Base-by-base conservation (phyloP, 768 basidiomycete species). In the Psilocybe cubensis region DNA sequence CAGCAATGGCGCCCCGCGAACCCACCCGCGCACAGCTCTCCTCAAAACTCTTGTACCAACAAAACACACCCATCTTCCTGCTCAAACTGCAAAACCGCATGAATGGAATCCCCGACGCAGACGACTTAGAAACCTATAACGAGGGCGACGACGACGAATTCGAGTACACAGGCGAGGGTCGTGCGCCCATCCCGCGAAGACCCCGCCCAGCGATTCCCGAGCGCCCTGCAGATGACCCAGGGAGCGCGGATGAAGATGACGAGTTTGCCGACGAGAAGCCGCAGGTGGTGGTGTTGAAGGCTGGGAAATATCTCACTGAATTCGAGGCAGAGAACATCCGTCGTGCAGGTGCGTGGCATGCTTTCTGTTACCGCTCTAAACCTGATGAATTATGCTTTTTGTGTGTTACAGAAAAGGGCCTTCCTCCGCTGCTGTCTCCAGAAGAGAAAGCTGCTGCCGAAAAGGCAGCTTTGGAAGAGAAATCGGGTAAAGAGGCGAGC, bases 201-300 rank as follows among this genome's bases (percentile, higher is more conserved):
- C 88, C 89, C 57, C 82, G 88, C n/a, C 88, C 89, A 40, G 71
- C 87, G 11, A 89, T 91, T 25, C 89, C 89, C 9, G 76, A 85
- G 66, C 79, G 89, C 29, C 88, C 88, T 0, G 81, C 77, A 11
- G 81, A 84, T 45, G 84, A 91, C 54, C 86, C 83, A 7, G 89
- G 89, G 48, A 90, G 88, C 62, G 89, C 83, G 11, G 86, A 87
- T 50, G 91, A 92, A 56, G 63, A 70, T 11, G 70, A 67, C 14
- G 87, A 86, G 56, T 76, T 77, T 3, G 83, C 69, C 0, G 94
- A 94, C 64, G 94, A 96, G 71, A 87, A 82, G 62, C 94, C 94
- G 2, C 91, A 92, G 67, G 85, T 97, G 7, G 92, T 97, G 3
- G 94, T 96, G 8, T 69, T 97, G 62, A 92, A 84, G 67, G 84